Evolutionary conservation across 176 grass and related monocot genomes (phyloP), one percentile per base, ranked within the genome.

Genomic region (Otatea glauca): DNA sequence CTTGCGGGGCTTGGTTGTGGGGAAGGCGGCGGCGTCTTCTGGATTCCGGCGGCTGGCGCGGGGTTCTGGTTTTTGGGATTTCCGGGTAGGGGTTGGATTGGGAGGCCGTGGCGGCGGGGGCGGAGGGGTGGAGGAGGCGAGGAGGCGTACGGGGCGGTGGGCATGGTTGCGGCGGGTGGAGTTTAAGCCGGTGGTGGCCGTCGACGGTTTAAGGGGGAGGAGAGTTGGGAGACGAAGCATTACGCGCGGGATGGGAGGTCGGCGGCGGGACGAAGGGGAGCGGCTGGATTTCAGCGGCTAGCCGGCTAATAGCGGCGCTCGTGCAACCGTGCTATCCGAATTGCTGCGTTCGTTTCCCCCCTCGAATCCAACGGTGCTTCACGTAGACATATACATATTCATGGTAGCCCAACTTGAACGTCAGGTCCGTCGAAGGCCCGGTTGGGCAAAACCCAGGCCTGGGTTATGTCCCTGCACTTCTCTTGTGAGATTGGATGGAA

Each of bases 1-100:
- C 69, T 92, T 93, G n/a, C 72, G 83, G 29, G 96, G 84, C 12
- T 87, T 94, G 29, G 87, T 87, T 15, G 68, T 32, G 47, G 80
- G 90, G 37, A 86, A 79, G 60, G 2, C 80, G 3, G 2, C 13
- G 35, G 8, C 13, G 61, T 23, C 62, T 16, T 70, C 63, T 8
- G 69, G 68, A 20, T 66, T 72, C 38, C 27, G 83, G 41, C 0
- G 47, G 39, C 17, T 34, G 1, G 37, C 20, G 9, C 75, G 23
- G 55, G 9, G 77, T 56, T 85, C 65, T 55, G 72, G 37, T 34
- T 34, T 41, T 85, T 74, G 5, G 25, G 34, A 84, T 34, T 74
- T 78, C 74, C 37, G 34, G 34, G 2, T 34, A 34, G 39, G 49
- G 15, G 18, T 72, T 58, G 85, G 77, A 81, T 51, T 78, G 39